Evolutionary conservation across 2,329 filamentous ascomycete species (phyloP).

Genomic region (Alternaria burnsii): DNA sequence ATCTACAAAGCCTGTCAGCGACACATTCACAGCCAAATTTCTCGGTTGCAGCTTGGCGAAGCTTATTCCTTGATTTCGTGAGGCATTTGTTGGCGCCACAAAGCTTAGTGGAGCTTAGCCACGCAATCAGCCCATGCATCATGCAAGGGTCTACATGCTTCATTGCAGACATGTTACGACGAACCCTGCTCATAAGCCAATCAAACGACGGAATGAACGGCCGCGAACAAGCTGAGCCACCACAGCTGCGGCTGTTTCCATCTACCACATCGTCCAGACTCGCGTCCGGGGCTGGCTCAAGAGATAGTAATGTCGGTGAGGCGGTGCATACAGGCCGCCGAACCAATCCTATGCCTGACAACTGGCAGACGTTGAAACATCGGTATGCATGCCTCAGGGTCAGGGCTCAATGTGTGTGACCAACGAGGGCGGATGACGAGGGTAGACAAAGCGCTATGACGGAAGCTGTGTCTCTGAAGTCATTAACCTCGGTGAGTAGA

Average conservation of each 20-base stretch:
- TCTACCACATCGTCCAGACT: slow-evolving; percentile 11
- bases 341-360: slow-evolving; percentile 22
- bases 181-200: slow-evolving; percentile 14
- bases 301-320: slow-evolving; percentile 14
- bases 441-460: slow-evolving; percentile 11
- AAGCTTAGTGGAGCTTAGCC: slow-evolving; percentile 39
- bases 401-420: slow-evolving; percentile 6
- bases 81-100: slow-evolving; percentile 35
- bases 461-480: background rate
- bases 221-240: slow-evolving; percentile 24
- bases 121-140: slow-evolving; percentile 20
- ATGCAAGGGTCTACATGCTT: slow-evolving; percentile 16
- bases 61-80: slow-evolving; percentile 37
- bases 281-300: background rate
- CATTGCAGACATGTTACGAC: slow-evolving; percentile 16
- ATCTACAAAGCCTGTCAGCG: background rate
- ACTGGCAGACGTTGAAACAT: slow-evolving; percentile 10
- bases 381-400: slow-evolving; percentile 19
- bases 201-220: background rate
- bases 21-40: slow-evolving; percentile 38
- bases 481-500: background rate
- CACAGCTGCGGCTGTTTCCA: background rate
- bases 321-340: slow-evolving; percentile 21
- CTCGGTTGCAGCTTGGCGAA: slow-evolving; percentile 31
- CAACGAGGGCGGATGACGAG: slow-evolving; percentile 11